phyloP scores from a whole-genome alignment of 495 filamentous ascomycete species.

The Penicillium pancosmium region DNA sequence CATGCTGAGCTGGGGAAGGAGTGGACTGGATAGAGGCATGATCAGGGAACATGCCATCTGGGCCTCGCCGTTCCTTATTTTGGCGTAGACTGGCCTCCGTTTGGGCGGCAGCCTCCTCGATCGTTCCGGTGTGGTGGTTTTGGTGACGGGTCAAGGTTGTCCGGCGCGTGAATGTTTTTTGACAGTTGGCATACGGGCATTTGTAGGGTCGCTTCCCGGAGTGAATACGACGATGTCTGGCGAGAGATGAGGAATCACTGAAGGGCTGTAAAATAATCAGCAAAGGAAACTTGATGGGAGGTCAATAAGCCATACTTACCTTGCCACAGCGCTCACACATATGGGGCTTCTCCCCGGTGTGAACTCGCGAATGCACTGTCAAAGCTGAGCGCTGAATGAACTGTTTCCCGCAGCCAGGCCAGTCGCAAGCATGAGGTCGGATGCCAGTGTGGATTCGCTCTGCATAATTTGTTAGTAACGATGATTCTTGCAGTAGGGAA shows the following conservation, averaged over 20 bases:
- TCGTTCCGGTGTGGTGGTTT: slow-evolving; percentile 92
- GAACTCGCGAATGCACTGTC: slow-evolving; percentile 92
- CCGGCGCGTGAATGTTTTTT: slow-evolving; percentile 96
- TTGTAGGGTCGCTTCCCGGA: slow-evolving; percentile 96
- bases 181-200: slow-evolving; percentile 95
- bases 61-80: slow-evolving; percentile 60
- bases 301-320: slow-evolving; percentile 51
- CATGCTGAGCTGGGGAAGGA: slow-evolving; percentile 78
- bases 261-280: slow-evolving; percentile 69
- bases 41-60: slow-evolving; percentile 79
- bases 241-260: slow-evolving; percentile 94
- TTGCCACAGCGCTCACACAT: slow-evolving; percentile 97
- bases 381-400: slow-evolving; percentile 98
- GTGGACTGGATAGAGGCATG: slow-evolving; percentile 82
- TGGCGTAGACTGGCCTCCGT: slow-evolving; percentile 77
- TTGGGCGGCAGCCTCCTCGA: slow-evolving; percentile 89
- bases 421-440: slow-evolving; percentile 90
- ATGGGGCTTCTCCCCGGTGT: slow-evolving; percentile 97
- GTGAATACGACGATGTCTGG: slow-evolving; percentile 91
- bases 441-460: slow-evolving; percentile 95
- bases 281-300: not conserved
- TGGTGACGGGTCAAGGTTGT: slow-evolving; percentile 95
- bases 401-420: slow-evolving; percentile 86
- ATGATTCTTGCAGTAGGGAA: not conserved
- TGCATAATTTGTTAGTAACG: slow-evolving; percentile 40